Evolutionary conservation across 179 eudicot species (phyloP).

Genomic region (Sideroxylon spinosum): DNA sequence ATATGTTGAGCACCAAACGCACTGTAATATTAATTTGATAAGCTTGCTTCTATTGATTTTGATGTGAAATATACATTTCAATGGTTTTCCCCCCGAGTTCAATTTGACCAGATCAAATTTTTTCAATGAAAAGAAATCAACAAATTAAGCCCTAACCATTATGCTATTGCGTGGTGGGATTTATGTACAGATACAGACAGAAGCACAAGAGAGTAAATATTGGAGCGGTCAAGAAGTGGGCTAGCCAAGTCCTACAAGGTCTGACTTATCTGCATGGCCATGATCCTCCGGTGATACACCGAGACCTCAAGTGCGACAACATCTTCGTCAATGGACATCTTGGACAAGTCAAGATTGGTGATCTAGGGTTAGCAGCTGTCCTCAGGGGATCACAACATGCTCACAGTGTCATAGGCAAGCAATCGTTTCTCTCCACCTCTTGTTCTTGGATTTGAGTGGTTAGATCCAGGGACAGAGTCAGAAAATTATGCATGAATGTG

Average conservation of each 20-base stretch:
- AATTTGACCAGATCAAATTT: too few species aligned
- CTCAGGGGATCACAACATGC: constrained; percentile 21
- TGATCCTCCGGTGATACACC: constrained; percentile 36
- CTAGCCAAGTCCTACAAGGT: constrained; percentile 31
- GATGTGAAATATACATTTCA: too few species aligned
- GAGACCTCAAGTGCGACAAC: constrained; percentile 40
- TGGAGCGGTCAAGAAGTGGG: constrained; percentile 33
- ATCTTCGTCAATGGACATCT: constrained; percentile 37
- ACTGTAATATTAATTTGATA: too few species aligned
- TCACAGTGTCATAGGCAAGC: constrained; percentile 29
- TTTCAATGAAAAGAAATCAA: too few species aligned
- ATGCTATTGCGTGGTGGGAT: too few species aligned
- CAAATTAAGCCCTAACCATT: too few species aligned
- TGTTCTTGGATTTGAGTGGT: not conserved
- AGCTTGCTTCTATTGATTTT: too few species aligned
- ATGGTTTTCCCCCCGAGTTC: too few species aligned
- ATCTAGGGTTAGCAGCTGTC: constrained; percentile 29
- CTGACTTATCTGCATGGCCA: constrained; percentile 32
- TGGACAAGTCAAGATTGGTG: constrained; percentile 38
- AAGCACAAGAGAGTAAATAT: constrained; percentile 25
- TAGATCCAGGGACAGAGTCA: too few species aligned
- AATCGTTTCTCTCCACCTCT: not conserved
- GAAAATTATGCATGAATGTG: too few species aligned
- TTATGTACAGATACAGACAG: constrained; percentile 27
- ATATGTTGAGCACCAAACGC: too few species aligned